Base-by-base conservation (phyloP, 2,329 filamentous ascomycete species). In the Beauveria varroae region DNA sequence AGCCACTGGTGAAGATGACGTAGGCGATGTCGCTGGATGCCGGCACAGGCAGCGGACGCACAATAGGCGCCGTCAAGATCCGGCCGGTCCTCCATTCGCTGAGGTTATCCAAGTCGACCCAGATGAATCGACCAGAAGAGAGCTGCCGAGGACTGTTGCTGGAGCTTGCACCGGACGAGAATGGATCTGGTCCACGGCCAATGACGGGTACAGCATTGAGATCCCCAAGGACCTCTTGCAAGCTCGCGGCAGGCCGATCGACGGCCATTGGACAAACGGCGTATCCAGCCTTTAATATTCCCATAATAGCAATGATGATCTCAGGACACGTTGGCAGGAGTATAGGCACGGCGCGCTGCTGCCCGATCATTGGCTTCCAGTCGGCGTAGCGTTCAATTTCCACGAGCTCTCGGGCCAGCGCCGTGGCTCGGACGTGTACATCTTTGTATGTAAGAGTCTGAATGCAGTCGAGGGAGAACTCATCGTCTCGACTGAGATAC, bases 1-100 rank as follows among this genome's bases (percentile, higher is more conserved):
- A 81, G 24, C 74, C 75, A n/a, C 78, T 79, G 22, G 78, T 80
- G 65, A 79, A 79, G 49, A 78, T 75, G 6, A 72, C 65, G 52
- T 73, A 74, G 50, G 66, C 68, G 3, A 70, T 67, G 30, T 68
- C 63, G 8, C 68, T 63, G 8, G 68, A 63, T 79, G 28, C 18
- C 28, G 41, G 18, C 5, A 22, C 28, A 20, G 34, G 16, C 50
- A 40, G 2, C 14, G 24, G 16, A 8, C 30, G 47, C 24, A 12
- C 9, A 6, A 53, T 20, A 4, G 49, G 24, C 7, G 37, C n/a
- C 4, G 40, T 52, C 20, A 52, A 30, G 47, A 28, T 50, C 2
- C 49, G 49, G 18, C 30, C 16, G 14, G 8, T 52, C 22, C 49
- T n/a, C 30, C 58, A 61, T 12, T 8, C 50, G 46, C 24, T 8